Conservation (phyloP, 345 rosid species). For the Heritiera littoralis region DNA sequence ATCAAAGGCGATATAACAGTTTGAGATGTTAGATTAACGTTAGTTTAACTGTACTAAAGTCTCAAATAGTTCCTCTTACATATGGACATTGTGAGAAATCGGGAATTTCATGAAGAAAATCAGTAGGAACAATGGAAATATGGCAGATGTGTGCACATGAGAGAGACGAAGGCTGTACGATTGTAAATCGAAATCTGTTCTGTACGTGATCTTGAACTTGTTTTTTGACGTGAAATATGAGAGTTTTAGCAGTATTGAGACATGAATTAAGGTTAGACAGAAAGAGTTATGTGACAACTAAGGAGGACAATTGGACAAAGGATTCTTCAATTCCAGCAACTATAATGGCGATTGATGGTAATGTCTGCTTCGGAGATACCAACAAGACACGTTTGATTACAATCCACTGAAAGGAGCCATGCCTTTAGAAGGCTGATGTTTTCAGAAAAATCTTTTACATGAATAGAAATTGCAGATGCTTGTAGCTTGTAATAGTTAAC, state of each 20-base stretch:
- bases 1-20: not conserved
- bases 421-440: too few relatives aligned
- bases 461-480: too few relatives aligned
- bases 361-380: not conserved
- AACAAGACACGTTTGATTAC: not conserved
- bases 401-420: too few relatives aligned
- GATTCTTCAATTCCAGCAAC: slow-evolving; percentile 6
- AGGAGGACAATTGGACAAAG: not conserved
- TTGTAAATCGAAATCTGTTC: not conserved
- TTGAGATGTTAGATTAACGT: not conserved
- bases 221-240: not conserved
- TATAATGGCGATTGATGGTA: slow-evolving; percentile 10
- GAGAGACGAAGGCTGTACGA: not conserved
- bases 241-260: not conserved
- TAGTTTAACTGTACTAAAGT: not conserved
- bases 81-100: not conserved
- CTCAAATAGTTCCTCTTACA: not conserved
- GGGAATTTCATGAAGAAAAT: not conserved
- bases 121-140: not conserved
- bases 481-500: too few relatives aligned
- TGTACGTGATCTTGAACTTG: not conserved
- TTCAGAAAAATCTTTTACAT: too few relatives aligned
- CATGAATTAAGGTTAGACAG: not conserved
- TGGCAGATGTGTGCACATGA: not conserved
- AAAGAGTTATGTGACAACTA: not conserved